Percentiles rank a stretch among this genome's conserved stretches.
These are phyloP conservation scores for Torulaspora globosa DNA, from an alignment of 1,139 yeast genomes.

Conservation along the genomic window DNA sequence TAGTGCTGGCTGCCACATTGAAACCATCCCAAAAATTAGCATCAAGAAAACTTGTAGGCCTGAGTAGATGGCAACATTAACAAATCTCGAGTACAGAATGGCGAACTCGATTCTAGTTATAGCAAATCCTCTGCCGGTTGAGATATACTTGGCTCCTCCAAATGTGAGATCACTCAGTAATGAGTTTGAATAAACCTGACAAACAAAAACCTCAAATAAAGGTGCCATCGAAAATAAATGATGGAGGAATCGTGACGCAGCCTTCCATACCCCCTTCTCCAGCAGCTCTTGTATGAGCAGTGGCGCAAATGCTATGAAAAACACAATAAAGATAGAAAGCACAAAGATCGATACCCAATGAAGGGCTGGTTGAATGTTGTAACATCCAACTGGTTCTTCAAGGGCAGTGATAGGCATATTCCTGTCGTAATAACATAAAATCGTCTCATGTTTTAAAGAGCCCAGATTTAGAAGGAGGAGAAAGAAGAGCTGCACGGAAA, in stretches of 20 bases:
- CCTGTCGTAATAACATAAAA: slow-evolving; percentile 52
- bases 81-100: slow-evolving; percentile 59
- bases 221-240: slow-evolving; percentile 77
- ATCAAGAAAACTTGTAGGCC: slow-evolving; percentile 58
- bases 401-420: slow-evolving; percentile 56
- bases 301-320: slow-evolving; percentile 79
- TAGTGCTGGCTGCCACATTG: slow-evolving; percentile 73
- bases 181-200: slow-evolving; percentile 76
- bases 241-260: slow-evolving; percentile 53
- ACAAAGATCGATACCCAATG: slow-evolving; percentile 81
- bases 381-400: slow-evolving; percentile 68
- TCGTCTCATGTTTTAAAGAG: slow-evolving; percentile 57
- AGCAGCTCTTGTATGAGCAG: slow-evolving; percentile 72
- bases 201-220: slow-evolving; percentile 79
- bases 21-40: slow-evolving; percentile 57
- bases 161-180: slow-evolving; percentile 62
- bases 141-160: slow-evolving; percentile 81
- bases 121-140: slow-evolving; percentile 86
- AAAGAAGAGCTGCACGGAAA: slow-evolving; percentile 70
- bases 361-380: slow-evolving; percentile 65
- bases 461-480: slow-evolving; percentile 65
- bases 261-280: slow-evolving; percentile 69
- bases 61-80: slow-evolving; percentile 58
- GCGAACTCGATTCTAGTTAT: slow-evolving; percentile 61
- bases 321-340: slow-evolving; percentile 75